These are phyloP conservation scores for Claviceps sp. DNA, from an alignment of 2,329 filamentous ascomycete genomes.

Conservation along the genomic window DNA sequence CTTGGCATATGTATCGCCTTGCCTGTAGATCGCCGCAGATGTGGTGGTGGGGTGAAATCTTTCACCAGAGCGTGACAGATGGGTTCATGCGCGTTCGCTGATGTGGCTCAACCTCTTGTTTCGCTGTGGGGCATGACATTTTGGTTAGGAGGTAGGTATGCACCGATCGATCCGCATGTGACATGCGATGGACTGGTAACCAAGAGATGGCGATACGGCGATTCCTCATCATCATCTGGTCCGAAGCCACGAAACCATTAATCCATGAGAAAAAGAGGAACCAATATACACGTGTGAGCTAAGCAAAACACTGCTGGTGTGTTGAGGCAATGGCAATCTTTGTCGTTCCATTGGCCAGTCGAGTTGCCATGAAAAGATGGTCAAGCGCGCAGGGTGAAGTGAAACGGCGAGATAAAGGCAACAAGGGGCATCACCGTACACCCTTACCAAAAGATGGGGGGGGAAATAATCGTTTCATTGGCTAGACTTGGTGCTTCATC, in stretches of 20 bases:
- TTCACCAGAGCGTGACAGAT: background rate
- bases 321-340: background rate
- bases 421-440: conserved; percentile 1
- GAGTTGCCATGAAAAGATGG: background rate
- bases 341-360: background rate
- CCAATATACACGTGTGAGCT: background rate
- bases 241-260: background rate
- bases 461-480: background rate
- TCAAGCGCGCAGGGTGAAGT: background rate
- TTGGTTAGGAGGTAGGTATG: background rate
- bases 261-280: background rate
- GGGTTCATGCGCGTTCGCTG: conserved; percentile 1
- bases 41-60: background rate
- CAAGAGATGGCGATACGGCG: background rate
- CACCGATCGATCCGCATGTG: background rate
- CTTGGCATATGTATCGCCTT: background rate
- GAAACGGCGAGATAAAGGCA: background rate
- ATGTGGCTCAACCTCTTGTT: background rate
- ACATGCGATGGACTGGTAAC: background rate
- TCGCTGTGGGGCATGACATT: background rate
- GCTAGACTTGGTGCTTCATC: background rate
- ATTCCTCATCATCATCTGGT: background rate
- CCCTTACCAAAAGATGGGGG: background rate
- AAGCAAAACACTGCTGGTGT: background rate
- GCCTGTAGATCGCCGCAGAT: background rate